Evolutionary conservation across 176 grass and related monocot genomes (phyloP).

Genomic region (Typha latifolia): DNA sequence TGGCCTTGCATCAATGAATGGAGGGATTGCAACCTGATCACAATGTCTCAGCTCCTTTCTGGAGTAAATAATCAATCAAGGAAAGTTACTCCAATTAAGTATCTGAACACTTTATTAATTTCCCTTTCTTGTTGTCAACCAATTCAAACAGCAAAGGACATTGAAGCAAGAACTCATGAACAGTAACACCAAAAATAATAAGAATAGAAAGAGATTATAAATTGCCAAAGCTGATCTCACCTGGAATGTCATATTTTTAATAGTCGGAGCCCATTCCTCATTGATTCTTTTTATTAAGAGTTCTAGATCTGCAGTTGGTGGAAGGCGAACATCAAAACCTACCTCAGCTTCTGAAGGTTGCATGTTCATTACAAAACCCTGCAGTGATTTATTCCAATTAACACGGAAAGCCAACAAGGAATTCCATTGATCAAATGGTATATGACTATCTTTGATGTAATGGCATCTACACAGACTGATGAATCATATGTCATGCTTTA

Average conservation of each 20-base stretch:
- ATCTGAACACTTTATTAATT: too few species aligned
- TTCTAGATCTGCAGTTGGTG: conserved; percentile 64
- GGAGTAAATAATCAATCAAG: too few species aligned
- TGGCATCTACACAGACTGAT: neutral
- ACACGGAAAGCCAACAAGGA: too few species aligned
- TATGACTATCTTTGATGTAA: neutral
- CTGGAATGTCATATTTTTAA: conserved; percentile 75
- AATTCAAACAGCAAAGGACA: too few species aligned
- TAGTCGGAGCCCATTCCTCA: conserved; percentile 80
- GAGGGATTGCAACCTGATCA: neutral
- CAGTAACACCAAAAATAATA: neutral
- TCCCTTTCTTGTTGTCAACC: too few species aligned
- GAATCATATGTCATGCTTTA: neutral
- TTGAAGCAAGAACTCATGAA: neutral
- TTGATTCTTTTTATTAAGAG: conserved; percentile 60
- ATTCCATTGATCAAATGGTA: neutral
- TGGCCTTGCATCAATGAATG: neutral
- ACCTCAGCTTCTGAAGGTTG: conserved; percentile 98
- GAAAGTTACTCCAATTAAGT: too few species aligned
- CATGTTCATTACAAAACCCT: conserved; percentile 99
- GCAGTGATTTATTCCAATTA: conserved; percentile 17
- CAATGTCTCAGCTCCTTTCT: neutral
- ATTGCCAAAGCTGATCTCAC: conserved; percentile 25
- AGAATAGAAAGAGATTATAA: neutral
- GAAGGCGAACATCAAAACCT: conserved; percentile 83